Conservation (phyloP, 148 eudicot species). For the Vaccinium macrocarpon region DNA sequence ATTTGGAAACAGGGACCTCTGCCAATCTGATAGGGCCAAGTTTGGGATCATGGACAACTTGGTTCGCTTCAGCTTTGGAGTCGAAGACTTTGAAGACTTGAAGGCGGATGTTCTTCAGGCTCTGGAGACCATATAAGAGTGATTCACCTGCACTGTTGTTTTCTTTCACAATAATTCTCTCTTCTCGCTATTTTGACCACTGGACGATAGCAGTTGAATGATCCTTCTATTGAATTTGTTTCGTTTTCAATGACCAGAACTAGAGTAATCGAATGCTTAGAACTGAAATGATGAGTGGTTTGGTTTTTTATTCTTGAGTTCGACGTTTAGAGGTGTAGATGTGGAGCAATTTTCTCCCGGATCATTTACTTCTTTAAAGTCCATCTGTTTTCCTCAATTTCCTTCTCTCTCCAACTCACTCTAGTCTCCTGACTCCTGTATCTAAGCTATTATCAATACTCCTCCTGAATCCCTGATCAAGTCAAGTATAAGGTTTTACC, state of each 20-base stretch:
- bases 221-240: not conserved
- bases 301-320: not conserved
- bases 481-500: too few relatives aligned
- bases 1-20: constrained; percentile 57
- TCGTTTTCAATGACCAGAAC: not conserved
- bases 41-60: constrained; percentile 67
- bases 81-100: constrained; percentile 75
- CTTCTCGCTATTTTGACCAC: not conserved
- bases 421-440: too few relatives aligned
- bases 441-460: too few relatives aligned
- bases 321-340: not conserved
- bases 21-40: constrained; percentile 60
- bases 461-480: too few relatives aligned
- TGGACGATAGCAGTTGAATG: not conserved
- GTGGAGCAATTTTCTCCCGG: not conserved
- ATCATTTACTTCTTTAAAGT: not conserved
- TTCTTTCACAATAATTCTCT: not conserved
- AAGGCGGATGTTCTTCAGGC: constrained; percentile 42
- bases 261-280: not conserved
- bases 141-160: not conserved
- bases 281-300: not conserved
- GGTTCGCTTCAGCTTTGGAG: constrained; percentile 82
- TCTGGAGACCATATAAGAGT: constrained; percentile 6
- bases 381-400: not conserved
- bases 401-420: too few relatives aligned